Conservation (phyloP, 352 stramenopile genomes). For the Phytophthora multivora region DNA sequence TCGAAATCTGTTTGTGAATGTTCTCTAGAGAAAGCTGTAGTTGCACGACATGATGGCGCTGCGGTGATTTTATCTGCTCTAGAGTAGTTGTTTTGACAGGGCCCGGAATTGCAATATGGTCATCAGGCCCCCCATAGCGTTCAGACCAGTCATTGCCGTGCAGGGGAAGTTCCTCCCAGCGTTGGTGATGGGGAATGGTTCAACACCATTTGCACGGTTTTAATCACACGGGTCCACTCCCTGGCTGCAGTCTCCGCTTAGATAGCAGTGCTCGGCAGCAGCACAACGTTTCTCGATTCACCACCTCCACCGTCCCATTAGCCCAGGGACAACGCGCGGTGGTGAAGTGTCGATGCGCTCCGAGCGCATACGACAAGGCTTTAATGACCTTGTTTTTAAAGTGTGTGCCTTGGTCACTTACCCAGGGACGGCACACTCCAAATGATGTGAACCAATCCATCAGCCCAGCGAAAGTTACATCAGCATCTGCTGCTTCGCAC, state of each 20-base stretch:
- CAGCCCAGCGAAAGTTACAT: not conserved
- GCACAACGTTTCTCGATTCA: constrained; percentile 26
- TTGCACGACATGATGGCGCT: no score
- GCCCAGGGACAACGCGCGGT: constrained; percentile 7
- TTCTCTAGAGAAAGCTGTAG: no score
- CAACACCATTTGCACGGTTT: constrained; percentile 29
- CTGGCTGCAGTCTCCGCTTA: constrained; percentile 6
- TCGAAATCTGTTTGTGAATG: no score
- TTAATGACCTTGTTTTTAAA: constrained; percentile 43
- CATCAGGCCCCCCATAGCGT: no score
- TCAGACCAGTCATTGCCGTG: no score
- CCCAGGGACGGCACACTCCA: constrained; percentile 22
- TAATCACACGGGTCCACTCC: constrained; percentile 21
- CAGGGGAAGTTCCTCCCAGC: no score
- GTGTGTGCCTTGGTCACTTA: constrained; percentile 33
- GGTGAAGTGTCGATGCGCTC: constrained; percentile 32
- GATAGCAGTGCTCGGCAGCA: constrained; percentile 20
- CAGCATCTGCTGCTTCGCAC: not conserved
- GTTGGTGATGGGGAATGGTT: constrained; percentile 23
- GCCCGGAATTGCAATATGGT: no score
- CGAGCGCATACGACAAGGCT: constrained; percentile 3
- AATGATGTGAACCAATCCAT: constrained; percentile 11
- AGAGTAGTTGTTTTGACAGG: no score
- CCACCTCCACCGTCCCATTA: constrained; percentile 34
- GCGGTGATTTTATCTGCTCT: no score